These are phyloP conservation scores for Sanghuangporus sanghuang DNA, from an alignment of 1,284 basidiomycete genomes.

Conservation along the genomic window DNA sequence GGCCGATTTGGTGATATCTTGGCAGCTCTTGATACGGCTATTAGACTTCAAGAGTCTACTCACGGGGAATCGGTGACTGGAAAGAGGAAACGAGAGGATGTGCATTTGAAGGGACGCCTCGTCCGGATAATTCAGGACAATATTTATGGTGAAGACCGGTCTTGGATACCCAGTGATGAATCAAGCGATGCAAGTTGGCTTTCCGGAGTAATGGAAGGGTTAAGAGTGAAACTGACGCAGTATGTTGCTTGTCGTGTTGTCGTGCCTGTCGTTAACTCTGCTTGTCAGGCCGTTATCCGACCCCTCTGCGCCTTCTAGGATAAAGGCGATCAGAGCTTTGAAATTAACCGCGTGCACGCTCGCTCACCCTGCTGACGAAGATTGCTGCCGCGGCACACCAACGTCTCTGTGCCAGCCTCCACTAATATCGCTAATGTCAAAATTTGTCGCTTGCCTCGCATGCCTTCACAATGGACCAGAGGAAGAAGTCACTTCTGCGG, in stretches of 20 bases:
- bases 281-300: neutral
- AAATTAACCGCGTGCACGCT: slow-evolving; percentile 37
- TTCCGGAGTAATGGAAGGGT: neutral
- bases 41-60: neutral
- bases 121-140: slow-evolving; percentile 2
- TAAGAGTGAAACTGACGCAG: slow-evolving; percentile 2
- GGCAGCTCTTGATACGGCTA: neutral
- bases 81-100: slow-evolving; percentile 17
- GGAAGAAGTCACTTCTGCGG: slow-evolving; percentile 38
- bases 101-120: slow-evolving; percentile 1
- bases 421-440: slow-evolving; percentile 32
- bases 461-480: slow-evolving; percentile 43
- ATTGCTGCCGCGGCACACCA: slow-evolving; percentile 26
- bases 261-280: neutral
- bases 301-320: neutral
- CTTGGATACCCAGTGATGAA: slow-evolving; percentile 7
- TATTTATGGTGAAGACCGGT: neutral
- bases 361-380: slow-evolving; percentile 31
- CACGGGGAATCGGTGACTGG: neutral
- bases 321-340: neutral
- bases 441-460: slow-evolving; percentile 34
- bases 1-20: neutral
- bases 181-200: slow-evolving; percentile 8
- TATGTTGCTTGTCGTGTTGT: neutral
- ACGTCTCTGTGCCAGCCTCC: slow-evolving; percentile 17